These are phyloP conservation scores for Podospora conica DNA, from an alignment of 495 filamentous ascomycete species.

Conservation along the genomic window DNA sequence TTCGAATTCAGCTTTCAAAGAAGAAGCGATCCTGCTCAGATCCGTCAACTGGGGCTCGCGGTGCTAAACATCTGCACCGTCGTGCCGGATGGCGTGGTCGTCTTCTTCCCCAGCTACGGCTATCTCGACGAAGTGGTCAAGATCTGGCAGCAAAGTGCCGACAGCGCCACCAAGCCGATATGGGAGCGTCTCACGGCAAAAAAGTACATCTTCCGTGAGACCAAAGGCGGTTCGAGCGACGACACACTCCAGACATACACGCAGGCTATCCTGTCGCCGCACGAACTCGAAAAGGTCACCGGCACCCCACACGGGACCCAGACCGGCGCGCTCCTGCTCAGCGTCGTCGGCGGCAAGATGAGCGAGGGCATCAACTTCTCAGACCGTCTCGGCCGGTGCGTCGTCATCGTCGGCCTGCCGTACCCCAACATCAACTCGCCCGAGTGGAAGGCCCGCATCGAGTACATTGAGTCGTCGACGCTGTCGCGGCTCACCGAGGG, in stretches of 20 bases:
- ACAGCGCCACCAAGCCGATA: conserved; percentile 29
- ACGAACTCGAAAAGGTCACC: neutral
- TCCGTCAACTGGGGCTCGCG: conserved; percentile 66
- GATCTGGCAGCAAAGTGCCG: conserved; percentile 51
- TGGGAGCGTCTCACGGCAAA: conserved; percentile 52
- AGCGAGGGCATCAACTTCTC: conserved; percentile 99
- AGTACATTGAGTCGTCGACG: conserved; percentile 67
- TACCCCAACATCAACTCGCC: conserved; percentile 87
- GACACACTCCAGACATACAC: conserved; percentile 66
- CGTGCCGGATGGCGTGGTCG: conserved; percentile 88
- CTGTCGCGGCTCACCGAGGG: conserved; percentile 39
- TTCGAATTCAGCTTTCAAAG: conserved; percentile 87
- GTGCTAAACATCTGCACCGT: conserved; percentile 62
- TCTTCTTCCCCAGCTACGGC: conserved; percentile 92
- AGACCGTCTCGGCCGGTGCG: conserved; percentile 79
- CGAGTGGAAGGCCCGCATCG: conserved; percentile 86
- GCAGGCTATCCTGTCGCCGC: conserved; percentile 50
- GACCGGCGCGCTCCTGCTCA: conserved; percentile 72
- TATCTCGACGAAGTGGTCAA: conserved; percentile 70
- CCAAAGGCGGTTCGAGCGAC: conserved; percentile 55
- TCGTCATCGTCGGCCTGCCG: conserved; percentile 83
- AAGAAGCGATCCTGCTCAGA: conserved; percentile 54
- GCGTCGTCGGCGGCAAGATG: conserved; percentile 90
- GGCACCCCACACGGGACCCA: neutral
- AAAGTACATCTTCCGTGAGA: conserved; percentile 64